Percentiles rank a stretch among this genome's conserved stretches.
phyloP scores from a whole-genome alignment of 1,139 yeast species.

The Saccharomyces pastorianus region DNA sequence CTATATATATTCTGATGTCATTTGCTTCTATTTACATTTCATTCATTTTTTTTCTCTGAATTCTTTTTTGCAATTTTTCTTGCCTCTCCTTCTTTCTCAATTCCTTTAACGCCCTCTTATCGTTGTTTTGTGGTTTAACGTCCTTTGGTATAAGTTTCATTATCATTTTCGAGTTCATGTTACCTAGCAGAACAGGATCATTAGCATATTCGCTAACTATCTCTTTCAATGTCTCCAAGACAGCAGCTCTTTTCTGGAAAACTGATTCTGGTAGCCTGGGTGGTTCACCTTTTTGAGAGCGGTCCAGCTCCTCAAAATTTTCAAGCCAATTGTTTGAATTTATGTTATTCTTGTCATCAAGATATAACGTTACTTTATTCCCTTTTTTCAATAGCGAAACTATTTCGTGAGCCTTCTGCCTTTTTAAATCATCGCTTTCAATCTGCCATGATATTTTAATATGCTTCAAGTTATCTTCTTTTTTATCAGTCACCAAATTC shows the following conservation, averaged over 20 bases:
- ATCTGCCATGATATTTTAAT: constrained; percentile 41
- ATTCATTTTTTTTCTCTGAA: constrained; percentile 17
- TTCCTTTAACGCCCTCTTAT: constrained; percentile 19
- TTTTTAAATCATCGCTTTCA: constrained; percentile 35
- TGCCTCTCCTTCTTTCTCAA: constrained; percentile 25
- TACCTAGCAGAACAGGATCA: constrained; percentile 31
- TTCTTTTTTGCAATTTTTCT: constrained; percentile 21
- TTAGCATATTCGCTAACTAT: constrained; percentile 28
- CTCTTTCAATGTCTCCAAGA: constrained; percentile 31
- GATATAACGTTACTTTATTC: constrained; percentile 32
- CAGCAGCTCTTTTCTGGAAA: constrained; percentile 23
- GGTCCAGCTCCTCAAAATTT: constrained; percentile 12
- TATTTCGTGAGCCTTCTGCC: constrained; percentile 41
- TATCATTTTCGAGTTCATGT: constrained; percentile 24
- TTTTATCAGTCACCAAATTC: constrained; percentile 10
- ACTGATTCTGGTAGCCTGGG: constrained; percentile 19
- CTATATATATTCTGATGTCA: not conserved
- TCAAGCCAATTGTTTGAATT: constrained; percentile 23
- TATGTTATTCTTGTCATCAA: constrained; percentile 30
- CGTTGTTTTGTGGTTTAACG: constrained; percentile 15
- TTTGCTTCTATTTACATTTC: not conserved
- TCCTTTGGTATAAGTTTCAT: constrained; percentile 27
- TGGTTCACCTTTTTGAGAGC: constrained; percentile 8
- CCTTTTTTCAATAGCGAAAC: constrained; percentile 35
- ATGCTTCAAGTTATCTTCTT: constrained; percentile 31